Percentiles rank a stretch among this genome's conserved stretches.
These are phyloP conservation scores for Heterobasidion irregulare DNA, from an alignment of 1,284 basidiomycete genomes.

Conservation along the genomic window DNA sequence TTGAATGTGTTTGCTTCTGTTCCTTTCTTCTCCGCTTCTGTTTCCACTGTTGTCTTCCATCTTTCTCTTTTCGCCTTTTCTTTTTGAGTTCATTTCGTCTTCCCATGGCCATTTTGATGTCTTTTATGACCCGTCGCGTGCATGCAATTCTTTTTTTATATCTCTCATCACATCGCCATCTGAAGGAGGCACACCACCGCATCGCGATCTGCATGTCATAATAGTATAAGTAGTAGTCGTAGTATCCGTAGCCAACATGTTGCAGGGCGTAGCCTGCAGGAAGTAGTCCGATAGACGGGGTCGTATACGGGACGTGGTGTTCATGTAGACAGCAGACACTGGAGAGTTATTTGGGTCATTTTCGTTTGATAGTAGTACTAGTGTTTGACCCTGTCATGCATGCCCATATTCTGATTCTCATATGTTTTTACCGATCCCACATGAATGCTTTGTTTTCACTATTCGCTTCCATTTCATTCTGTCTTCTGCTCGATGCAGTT, in stretches of 20 bases:
- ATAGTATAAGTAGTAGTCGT: conserved; percentile 4
- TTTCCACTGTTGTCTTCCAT: background rate
- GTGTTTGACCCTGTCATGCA: background rate
- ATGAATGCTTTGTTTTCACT: background rate
- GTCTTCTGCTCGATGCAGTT: background rate
- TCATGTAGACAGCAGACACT: background rate
- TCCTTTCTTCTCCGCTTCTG: background rate
- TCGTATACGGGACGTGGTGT: background rate
- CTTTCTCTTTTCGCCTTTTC: background rate
- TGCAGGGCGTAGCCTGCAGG: background rate
- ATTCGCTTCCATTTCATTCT: background rate
- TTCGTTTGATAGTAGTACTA: no score
- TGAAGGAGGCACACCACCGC: conserved; percentile 15
- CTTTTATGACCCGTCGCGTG: conserved; percentile 4
- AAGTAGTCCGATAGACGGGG: background rate
- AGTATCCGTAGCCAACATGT: background rate
- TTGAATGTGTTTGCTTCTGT: background rate
- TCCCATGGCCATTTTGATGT: background rate
- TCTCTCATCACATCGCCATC: conserved; percentile 15
- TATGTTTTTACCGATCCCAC: background rate
- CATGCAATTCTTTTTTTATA: conserved; percentile 5
- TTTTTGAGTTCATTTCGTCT: background rate
- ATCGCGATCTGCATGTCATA: conserved; percentile 15
- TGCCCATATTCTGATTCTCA: background rate
- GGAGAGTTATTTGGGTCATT: background rate